Base-by-base conservation (phyloP, 106 monocot genomes). In the Dioscorea zingiberensis region DNA sequence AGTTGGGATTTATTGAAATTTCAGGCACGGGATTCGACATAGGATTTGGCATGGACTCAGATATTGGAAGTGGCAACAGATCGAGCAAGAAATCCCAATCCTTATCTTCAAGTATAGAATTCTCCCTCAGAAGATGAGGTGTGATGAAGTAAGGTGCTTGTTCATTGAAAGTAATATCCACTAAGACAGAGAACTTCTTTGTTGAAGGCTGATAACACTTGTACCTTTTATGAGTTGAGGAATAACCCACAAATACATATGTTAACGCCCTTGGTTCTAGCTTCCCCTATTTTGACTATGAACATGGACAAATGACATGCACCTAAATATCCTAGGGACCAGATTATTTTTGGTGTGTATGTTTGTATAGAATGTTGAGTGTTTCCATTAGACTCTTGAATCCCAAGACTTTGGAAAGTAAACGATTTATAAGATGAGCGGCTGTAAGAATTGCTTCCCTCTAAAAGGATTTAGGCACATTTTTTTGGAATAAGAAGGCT, bases 181-280 rank as follows among this genome's bases (percentile, higher is more conserved):
- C n/a, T n/a, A n/a, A n/a, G n/a, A n/a, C n/a, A n/a, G n/a, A n/a
- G n/a, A n/a, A n/a, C n/a, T n/a, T n/a, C n/a, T n/a, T n/a, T n/a
- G n/a, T n/a, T n/a, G n/a, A n/a, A n/a, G n/a, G n/a, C n/a, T n/a
- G n/a, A n/a, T n/a, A n/a, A n/a, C n/a, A n/a, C n/a, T n/a, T n/a
- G n/a, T n/a, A n/a, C n/a, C n/a, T n/a, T n/a, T n/a, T n/a, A n/a
- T n/a, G n/a, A n/a, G n/a, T n/a, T n/a, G n/a, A n/a, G 2, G 54
- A 26, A 54, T 74, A 60, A 13, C 65, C 65, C 2, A 80, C 15
- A 44, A 80, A 74, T 2, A 70, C 10, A 66, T 74, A 72, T 27
- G 26, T 48, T 1, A 44, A 17, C 7, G 59, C 26, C 7, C 59
- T 48, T 7, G 23, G 70, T 27, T n/a, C 59, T 16, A 80, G 53